Evolutionary conservation across 2,329 filamentous ascomycete species (phyloP).

Genomic region (Lachnellula subtilissima): DNA sequence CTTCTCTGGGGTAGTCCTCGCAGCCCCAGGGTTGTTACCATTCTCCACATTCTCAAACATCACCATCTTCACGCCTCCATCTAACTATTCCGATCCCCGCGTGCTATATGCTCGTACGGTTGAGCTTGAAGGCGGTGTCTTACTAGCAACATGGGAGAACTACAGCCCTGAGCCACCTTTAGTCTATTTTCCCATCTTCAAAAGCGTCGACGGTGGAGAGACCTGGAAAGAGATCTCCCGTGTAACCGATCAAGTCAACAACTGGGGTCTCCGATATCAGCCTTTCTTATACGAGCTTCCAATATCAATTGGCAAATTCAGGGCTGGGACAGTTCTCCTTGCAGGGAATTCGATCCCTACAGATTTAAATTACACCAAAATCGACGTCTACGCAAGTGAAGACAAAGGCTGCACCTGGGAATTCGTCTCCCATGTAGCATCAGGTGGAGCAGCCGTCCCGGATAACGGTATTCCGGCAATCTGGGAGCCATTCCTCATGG

Average conservation of each 20-base stretch:
- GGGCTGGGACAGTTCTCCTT: slow-evolving; percentile 58
- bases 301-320: slow-evolving; percentile 50
- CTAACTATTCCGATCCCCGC: slow-evolving; percentile 27
- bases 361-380: slow-evolving; percentile 58
- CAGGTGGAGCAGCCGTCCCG: slow-evolving; percentile 53
- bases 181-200: slow-evolving; percentile 48
- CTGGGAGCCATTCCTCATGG: slow-evolving; percentile 67
- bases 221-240: slow-evolving; percentile 61
- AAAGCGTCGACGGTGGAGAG: slow-evolving; percentile 48
- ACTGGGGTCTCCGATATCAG: slow-evolving; percentile 64
- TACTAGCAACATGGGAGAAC: slow-evolving; percentile 52
- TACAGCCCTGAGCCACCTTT: slow-evolving; percentile 51
- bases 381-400: slow-evolving; percentile 63
- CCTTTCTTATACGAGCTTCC: slow-evolving; percentile 63
- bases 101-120: slow-evolving; percentile 34
- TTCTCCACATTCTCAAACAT: slow-evolving; percentile 28
- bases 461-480: slow-evolving; percentile 61
- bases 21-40: slow-evolving; percentile 12
- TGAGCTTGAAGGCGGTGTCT: slow-evolving; percentile 34
- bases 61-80: slow-evolving; percentile 26
- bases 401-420: slow-evolving; percentile 59
- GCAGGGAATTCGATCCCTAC: slow-evolving; percentile 40
- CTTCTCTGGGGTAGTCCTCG: slow-evolving; percentile 15
- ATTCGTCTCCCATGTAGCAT: slow-evolving; percentile 62
- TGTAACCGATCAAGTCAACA: slow-evolving; percentile 59